Evolutionary conservation across 768 basidiomycete genomes (phyloP).

Genomic region (Xerocomus brunneocitrinus): DNA sequence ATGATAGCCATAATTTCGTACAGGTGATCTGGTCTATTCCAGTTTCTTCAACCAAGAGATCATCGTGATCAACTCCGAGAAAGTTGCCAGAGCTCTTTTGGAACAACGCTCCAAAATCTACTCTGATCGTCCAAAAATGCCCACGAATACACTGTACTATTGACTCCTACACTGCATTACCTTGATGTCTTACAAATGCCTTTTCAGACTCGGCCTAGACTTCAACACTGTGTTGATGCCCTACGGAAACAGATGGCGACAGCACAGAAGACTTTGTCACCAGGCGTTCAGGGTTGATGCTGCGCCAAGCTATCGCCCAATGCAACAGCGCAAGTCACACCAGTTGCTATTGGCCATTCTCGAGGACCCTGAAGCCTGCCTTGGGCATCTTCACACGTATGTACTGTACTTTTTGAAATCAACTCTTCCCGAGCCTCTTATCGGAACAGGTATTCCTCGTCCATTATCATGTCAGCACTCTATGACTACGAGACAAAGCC

Average conservation of each 20-base stretch:
- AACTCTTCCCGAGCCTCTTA: not conserved
- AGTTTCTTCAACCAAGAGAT: slow-evolving; percentile 17
- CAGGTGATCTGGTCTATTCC: slow-evolving; percentile 27
- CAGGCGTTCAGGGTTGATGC: too few species aligned
- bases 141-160: slow-evolving; percentile 20
- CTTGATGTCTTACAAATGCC: not conserved
- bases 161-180: not conserved
- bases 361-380: too few species aligned
- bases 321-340: too few species aligned
- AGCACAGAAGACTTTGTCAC: slow-evolving; percentile 27
- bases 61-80: slow-evolving; percentile 22
- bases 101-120: slow-evolving; percentile 25
- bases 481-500: not conserved
- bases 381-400: not conserved
- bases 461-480: not conserved
- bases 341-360: too few species aligned
- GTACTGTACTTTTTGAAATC: not conserved
- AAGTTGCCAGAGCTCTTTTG: slow-evolving; percentile 24
- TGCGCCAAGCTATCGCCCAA: too few species aligned
- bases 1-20: not conserved
- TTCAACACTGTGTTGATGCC: slow-evolving; percentile 31
- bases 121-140: slow-evolving; percentile 20
- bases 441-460: not conserved
- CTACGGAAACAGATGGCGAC: slow-evolving; percentile 34
- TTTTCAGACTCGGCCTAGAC: slow-evolving; percentile 24